Conservation (phyloP, 2,329 filamentous ascomycete genomes). For the Colletotrichum theobromicola region DNA sequence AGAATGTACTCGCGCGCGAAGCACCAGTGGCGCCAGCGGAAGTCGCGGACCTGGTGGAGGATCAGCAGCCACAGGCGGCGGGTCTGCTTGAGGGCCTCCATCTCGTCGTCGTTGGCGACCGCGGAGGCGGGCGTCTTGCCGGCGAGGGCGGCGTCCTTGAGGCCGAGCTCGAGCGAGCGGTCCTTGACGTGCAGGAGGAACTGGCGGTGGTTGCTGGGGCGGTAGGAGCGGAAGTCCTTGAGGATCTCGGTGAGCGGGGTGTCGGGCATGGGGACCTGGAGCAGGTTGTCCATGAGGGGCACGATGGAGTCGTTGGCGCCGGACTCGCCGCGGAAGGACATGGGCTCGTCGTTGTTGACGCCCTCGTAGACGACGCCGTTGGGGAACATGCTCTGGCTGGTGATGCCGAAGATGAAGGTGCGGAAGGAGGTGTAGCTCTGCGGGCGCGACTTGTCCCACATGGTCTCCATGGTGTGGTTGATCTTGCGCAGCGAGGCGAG, state of each 20-base stretch:
- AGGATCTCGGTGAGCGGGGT: constrained; percentile 91
- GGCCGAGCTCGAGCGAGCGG: constrained; percentile 51
- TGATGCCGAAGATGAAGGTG: constrained; percentile 97
- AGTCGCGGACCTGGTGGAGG: constrained; percentile 79
- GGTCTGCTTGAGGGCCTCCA: constrained; percentile 56
- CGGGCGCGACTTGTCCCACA: constrained; percentile 91
- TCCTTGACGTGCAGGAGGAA: constrained; percentile 77
- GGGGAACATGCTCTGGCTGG: constrained; percentile 92
- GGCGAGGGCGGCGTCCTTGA: constrained; percentile 63
- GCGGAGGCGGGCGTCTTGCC: constrained; percentile 21
- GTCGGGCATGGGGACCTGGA: constrained; percentile 84
- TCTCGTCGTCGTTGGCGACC: constrained; percentile 25
- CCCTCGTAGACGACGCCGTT: constrained; percentile 90
- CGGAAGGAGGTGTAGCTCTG: constrained; percentile 87
- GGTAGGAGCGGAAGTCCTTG: constrained; percentile 86
- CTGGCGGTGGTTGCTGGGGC: constrained; percentile 85
- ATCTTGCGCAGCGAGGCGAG: constrained; percentile 71
- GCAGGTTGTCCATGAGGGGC: constrained; percentile 85
- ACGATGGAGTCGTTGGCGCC: constrained; percentile 96
- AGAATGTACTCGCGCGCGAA: constrained; percentile 86
- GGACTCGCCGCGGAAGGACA: constrained; percentile 88
- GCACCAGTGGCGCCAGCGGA: constrained; percentile 85
- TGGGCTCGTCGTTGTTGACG: constrained; percentile 70
- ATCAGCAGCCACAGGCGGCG: constrained; percentile 67
- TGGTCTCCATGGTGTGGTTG: constrained; percentile 82